phyloP scores from a whole-genome alignment of 805 yeast genomes.

The Metschnikowia matae region DNA sequence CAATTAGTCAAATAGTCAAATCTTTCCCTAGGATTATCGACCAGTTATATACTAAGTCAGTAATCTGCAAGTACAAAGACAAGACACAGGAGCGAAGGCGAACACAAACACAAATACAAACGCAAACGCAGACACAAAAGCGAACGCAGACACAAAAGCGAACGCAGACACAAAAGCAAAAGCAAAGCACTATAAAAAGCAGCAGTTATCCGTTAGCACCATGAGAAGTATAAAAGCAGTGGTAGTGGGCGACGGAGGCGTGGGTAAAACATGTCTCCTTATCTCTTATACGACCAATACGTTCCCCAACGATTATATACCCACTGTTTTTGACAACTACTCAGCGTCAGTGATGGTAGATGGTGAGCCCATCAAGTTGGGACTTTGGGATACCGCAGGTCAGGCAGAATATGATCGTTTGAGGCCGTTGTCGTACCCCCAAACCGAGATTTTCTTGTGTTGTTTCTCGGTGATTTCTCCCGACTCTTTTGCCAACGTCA shows the following conservation, averaged over 20 bases:
- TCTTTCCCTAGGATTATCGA: too few relatives aligned
- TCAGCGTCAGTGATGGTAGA: conserved; percentile 82
- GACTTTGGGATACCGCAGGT: conserved; percentile 96
- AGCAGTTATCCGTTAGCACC: not conserved
- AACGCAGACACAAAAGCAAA: too few relatives aligned
- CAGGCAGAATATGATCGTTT: conserved; percentile 88
- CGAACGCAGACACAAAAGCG: too few relatives aligned
- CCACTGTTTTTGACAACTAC: conserved; percentile 91
- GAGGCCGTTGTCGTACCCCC: conserved; percentile 87
- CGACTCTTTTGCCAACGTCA: conserved; percentile 73
- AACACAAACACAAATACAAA: too few relatives aligned
- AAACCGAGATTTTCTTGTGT: conserved; percentile 80
- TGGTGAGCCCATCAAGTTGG: conserved; percentile 76
- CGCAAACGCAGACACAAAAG: too few relatives aligned
- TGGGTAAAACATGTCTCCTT: conserved; percentile 86
- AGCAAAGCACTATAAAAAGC: too few relatives aligned
- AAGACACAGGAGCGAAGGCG: too few relatives aligned
- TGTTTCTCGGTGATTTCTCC: conserved; percentile 86
- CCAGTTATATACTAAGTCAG: too few relatives aligned
- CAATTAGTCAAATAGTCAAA: too few relatives aligned
- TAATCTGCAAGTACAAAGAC: too few relatives aligned
- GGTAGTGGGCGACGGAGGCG: conserved; percentile 94
- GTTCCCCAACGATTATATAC: conserved; percentile 89
- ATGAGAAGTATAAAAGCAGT: conserved; percentile 91
- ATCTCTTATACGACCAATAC: conserved; percentile 89